phyloP scores from a whole-genome alignment of 352 stramenopile genomes.

The Phytophthora sp. region DNA sequence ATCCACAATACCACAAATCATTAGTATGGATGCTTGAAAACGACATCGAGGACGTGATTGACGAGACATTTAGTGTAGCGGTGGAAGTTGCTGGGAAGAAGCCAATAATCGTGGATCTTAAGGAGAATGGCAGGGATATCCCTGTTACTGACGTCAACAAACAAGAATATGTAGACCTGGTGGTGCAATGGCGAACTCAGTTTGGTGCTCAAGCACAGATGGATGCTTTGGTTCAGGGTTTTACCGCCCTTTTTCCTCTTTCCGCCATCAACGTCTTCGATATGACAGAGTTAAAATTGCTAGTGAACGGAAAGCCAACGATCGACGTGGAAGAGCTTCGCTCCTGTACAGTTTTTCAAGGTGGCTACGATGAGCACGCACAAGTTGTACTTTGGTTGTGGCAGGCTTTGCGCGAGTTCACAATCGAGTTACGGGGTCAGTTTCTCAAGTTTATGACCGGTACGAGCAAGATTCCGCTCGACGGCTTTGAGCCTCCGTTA shows the following conservation, averaged over 20 bases:
- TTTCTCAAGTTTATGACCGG: slow-evolving; percentile 90
- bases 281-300: slow-evolving; percentile 46
- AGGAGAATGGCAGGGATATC: slow-evolving; percentile 67
- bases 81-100: slow-evolving; percentile 36
- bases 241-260: slow-evolving; percentile 58
- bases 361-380: slow-evolving; percentile 77
- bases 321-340: slow-evolving; percentile 89
- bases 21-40: slow-evolving; percentile 90
- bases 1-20: slow-evolving; percentile 83
- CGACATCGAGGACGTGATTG: slow-evolving; percentile 75
- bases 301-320: slow-evolving; percentile 58
- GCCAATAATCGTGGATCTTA: slow-evolving; percentile 51
- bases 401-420: slow-evolving; percentile 78
- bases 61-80: slow-evolving; percentile 89
- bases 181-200: slow-evolving; percentile 68
- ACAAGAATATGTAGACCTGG: slow-evolving; percentile 67
- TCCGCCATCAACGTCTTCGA: slow-evolving; percentile 57
- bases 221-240: slow-evolving; percentile 58
- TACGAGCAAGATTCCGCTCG: slow-evolving; percentile 81
- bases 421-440: slow-evolving; percentile 54
- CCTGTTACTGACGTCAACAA: slow-evolving; percentile 83
- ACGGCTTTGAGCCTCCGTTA: slow-evolving; percentile 87
- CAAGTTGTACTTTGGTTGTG: slow-evolving; percentile 87
- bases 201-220: slow-evolving; percentile 63
- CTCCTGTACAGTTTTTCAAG: slow-evolving; percentile 81